Evolutionary conservation across 31 red algal species (phyloP), one percentile per base, ranked within the genome.

Genomic region (Asparagopsis taxiformis): DNA sequence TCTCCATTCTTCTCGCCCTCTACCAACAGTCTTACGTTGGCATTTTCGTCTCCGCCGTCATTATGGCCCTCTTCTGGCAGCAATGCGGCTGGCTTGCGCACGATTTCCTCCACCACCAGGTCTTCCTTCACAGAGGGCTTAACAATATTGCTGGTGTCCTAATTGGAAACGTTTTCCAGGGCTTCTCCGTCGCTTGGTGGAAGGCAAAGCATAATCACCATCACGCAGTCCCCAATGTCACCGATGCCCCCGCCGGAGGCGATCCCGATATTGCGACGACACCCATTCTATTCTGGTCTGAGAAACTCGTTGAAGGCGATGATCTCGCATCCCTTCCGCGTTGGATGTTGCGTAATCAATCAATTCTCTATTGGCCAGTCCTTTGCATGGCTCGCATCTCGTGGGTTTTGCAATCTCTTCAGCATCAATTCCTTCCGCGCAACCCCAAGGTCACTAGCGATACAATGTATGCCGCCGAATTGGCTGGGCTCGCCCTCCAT

Each of bases 181-280:
- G 91, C 9, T 94, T 88, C 51, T 94, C 91, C 3, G 91, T 94
- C 13, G 37, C 77, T 22, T 94, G 91, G 91, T 94, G 91, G 91
- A 94, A 94, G 55, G 78, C 50, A 37, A 94, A 94, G 77, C 91
- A 94, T 63, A 94, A 94, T 32, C 91, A 88, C 59, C 91, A 94
- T 76, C 91, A 94, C 56, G 91, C 91, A 10, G 84, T 88, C 3
- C 91, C 91, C 5, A 94, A 94, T 56, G 91, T 94, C 55, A 88
- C 84, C 6, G 76, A 88, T 32, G 75, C 75, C 3, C 79, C 71
- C 36, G 25, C 50, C 41, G 91, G 91, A 5, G 83, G 83, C 3
- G 91, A 94, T 59, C 91, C 91, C 4, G 91, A 94, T 55, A 94
- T 94, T 50, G 76, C 70, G 15, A 94, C 91, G n/a, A 80, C 72